phyloP scores from a whole-genome alignment of 345 rosid genomes.

The Diplotaxis tenuifolia region DNA sequence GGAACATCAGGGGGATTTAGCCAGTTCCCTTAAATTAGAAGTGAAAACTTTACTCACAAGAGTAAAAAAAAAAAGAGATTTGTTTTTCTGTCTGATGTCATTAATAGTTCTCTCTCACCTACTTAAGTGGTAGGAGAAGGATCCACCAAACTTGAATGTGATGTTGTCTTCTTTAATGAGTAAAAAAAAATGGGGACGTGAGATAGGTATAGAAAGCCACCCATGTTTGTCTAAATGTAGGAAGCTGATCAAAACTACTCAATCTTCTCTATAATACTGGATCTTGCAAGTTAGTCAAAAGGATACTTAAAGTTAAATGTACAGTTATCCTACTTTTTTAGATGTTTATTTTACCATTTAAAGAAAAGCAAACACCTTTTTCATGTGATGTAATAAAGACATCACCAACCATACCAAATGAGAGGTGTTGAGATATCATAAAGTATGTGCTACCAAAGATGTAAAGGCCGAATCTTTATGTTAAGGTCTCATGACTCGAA shows the following conservation, averaged over 20 bases:
- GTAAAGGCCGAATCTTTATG: conserved; percentile 19
- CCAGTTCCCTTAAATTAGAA: conserved; percentile 34
- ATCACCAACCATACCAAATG: conserved; percentile 24
- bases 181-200: conserved; percentile 39
- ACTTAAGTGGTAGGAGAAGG: conserved; percentile 34
- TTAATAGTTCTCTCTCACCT: conserved; percentile 33
- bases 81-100: conserved; percentile 24
- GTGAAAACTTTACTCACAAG: conserved; percentile 36
- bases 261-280: conserved; percentile 12
- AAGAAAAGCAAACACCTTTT: conserved; percentile 18
- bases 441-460: conserved; percentile 26
- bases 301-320: not conserved
- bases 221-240: conserved; percentile 35
- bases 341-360: not conserved
- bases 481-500: conserved; percentile 13
- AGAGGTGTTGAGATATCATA: conserved; percentile 18
- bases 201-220: conserved; percentile 35
- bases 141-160: conserved; percentile 42
- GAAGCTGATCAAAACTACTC: conserved; percentile 19
- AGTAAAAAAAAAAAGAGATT: conserved; percentile 9
- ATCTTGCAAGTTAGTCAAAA: not conserved
- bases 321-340: not conserved
- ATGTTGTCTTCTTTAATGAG: conserved; percentile 33
- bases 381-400: conserved; percentile 27
- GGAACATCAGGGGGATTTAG: conserved; percentile 36